Percentiles rank a stretch among this genome's conserved stretches.
Evolutionary conservation across 23 red algal species (phyloP).

Genomic region (Gracilaria vermiculophylla): DNA sequence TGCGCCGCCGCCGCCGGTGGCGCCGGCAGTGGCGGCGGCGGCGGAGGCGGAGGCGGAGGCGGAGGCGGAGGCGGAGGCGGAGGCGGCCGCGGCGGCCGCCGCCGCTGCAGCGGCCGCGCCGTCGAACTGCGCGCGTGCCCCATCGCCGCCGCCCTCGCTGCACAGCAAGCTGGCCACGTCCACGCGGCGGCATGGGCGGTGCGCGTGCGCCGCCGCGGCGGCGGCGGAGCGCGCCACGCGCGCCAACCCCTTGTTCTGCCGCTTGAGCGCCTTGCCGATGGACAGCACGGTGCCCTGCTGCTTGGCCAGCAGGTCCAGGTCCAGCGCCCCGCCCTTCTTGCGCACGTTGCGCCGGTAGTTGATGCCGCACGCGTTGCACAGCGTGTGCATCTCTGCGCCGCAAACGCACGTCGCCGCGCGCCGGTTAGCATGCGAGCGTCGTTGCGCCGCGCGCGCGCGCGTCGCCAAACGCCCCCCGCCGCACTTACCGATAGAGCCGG

Average conservation of each 20-base stretch:
- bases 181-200: not conserved
- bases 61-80: too few relatives aligned
- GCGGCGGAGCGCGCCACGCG: not conserved
- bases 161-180: not conserved
- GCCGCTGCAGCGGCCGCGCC: not conserved
- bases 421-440: too few relatives aligned
- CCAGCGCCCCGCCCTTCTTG: not conserved
- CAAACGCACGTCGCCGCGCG: not conserved
- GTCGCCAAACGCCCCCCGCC: not conserved
- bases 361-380: conserved; percentile 16
- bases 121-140: not conserved
- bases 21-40: too few relatives aligned
- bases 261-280: not conserved
- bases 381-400: not conserved
- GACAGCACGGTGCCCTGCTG: not conserved
- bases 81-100: not conserved
- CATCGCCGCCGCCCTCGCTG: not conserved
- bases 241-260: not conserved
- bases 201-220: not conserved
- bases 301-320: not conserved
- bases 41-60: too few relatives aligned
- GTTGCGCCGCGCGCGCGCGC: too few relatives aligned
- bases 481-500: not conserved
- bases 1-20: too few relatives aligned
- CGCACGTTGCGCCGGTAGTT: not conserved